Evolutionary conservation across 257 asterid genomes (phyloP).

Genomic region (Handroanthus guayacan): DNA sequence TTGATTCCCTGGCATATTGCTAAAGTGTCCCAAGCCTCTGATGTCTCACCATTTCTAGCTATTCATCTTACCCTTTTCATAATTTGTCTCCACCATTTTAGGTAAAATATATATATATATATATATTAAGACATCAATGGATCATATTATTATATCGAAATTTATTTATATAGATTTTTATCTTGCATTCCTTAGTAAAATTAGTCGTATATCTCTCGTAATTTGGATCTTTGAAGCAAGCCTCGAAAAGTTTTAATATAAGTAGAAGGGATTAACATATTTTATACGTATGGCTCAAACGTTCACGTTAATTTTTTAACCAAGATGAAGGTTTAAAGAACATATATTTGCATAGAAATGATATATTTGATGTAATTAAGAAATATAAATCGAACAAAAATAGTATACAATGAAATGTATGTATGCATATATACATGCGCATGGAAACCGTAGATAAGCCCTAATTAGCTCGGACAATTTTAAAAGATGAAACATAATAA

Average conservation of each 20-base stretch:
- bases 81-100: conserved; percentile 23
- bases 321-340: no score
- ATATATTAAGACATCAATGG: background rate
- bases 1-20: background rate
- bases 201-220: background rate
- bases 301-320: no score
- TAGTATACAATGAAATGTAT: no score
- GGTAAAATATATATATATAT: no score
- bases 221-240: no score
- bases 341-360: background rate
- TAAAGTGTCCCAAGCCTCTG: background rate
- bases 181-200: background rate
- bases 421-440: background rate
- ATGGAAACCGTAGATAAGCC: background rate
- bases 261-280: no score
- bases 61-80: background rate
- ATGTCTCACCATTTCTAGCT: conserved; percentile 32
- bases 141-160: background rate
- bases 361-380: background rate
- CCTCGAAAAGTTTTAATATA: no score
- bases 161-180: background rate
- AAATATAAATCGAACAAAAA: background rate
- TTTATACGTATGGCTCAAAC: no score
- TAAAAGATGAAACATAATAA: background rate
- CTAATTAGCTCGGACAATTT: background rate